phyloP scores from a whole-genome alignment of 2,329 filamentous ascomycete genomes.

The Microcyclosporella mali region DNA sequence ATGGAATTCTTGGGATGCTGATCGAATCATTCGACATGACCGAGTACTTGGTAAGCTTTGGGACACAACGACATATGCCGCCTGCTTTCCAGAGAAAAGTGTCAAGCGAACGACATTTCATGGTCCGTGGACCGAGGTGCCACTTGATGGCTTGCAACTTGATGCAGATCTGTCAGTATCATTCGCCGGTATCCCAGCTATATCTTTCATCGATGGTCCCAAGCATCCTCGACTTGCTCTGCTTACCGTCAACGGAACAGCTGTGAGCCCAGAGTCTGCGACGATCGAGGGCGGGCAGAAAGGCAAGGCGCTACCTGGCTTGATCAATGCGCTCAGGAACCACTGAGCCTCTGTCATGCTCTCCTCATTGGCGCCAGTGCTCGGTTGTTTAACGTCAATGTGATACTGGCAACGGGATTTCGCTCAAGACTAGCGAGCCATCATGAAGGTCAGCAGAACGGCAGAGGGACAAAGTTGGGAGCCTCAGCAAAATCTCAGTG shows the following conservation, averaged over 20 bases:
- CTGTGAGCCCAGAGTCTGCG: constrained; percentile 16
- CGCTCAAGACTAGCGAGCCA: too few relatives aligned
- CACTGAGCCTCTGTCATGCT: too few relatives aligned
- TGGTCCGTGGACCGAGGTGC: constrained; percentile 18
- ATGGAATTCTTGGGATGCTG: constrained; percentile 51
- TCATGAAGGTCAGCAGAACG: too few relatives aligned
- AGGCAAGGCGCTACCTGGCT: constrained; percentile 14
- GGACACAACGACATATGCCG: constrained; percentile 40
- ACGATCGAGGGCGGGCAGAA: constrained; percentile 22
- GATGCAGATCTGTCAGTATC: background rate
- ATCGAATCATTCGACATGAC: constrained; percentile 50
- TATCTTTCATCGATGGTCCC: background rate
- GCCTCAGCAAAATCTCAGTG: too few relatives aligned
- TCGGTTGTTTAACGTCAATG: too few relatives aligned
- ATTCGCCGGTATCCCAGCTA: background rate
- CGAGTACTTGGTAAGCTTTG: constrained; percentile 62
- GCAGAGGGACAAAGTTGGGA: too few relatives aligned
- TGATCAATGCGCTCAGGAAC: constrained; percentile 10
- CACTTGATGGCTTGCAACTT: background rate
- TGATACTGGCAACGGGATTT: too few relatives aligned
- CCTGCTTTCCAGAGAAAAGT: constrained; percentile 8
- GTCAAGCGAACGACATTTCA: constrained; percentile 20
- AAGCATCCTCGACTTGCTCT: constrained; percentile 11
- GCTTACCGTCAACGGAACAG: constrained; percentile 14
- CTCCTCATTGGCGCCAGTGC: too few relatives aligned